These are phyloP conservation scores for Botrytis porri DNA, from an alignment of 2,329 filamentous ascomycete species.

Conservation along the genomic window DNA sequence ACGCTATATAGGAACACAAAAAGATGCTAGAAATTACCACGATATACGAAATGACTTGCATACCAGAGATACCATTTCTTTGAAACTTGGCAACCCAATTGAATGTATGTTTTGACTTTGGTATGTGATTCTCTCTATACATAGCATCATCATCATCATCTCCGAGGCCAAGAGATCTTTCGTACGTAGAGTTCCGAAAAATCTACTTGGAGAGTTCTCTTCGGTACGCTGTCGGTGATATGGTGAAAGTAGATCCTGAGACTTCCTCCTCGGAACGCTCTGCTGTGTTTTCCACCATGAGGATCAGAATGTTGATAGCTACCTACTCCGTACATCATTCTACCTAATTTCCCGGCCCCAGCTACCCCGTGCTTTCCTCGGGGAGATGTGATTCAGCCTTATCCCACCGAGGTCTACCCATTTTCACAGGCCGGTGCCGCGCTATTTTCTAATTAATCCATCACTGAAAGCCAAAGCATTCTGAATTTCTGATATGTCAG, in stretches of 20 bases:
- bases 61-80: not conserved
- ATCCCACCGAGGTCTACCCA: not conserved
- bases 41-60: not conserved
- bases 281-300: not conserved
- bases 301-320: not conserved
- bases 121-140: not conserved
- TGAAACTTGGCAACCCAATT: not conserved
- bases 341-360: not conserved
- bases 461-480: not conserved
- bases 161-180: not conserved
- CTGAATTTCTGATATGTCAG: not conserved
- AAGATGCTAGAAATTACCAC: not conserved
- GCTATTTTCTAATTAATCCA: not conserved
- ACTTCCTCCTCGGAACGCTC: not conserved
- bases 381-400: not conserved
- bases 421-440: not conserved
- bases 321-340: not conserved
- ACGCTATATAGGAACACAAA: not conserved
- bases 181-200: not conserved
- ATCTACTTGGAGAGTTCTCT: not conserved
- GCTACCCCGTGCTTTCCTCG: not conserved
- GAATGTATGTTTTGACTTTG: not conserved
- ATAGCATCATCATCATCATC: not conserved
- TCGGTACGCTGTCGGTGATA: not conserved
- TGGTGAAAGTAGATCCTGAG: not conserved